A percentile compares a stretch with the other conserved stretches of the same genome.
phyloP scores from a whole-genome alignment of 139 green algal species.

The Closterium sp. region DNA sequence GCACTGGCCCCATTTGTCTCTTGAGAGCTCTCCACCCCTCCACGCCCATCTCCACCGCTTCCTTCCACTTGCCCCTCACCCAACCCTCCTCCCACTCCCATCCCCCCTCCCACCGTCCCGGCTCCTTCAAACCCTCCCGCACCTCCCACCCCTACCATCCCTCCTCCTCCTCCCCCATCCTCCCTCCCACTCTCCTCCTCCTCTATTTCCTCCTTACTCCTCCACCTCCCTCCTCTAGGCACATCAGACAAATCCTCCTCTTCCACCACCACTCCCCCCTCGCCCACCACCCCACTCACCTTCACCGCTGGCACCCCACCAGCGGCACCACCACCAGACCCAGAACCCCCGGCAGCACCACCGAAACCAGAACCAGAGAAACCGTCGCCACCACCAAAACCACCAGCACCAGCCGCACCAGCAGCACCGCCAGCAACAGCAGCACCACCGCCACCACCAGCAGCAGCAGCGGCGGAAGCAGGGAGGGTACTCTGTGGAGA shows the following conservation, averaged over 20 bases:
- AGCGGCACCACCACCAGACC: background rate
- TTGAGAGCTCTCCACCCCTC: background rate
- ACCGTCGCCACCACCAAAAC: background rate
- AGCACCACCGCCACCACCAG: background rate
- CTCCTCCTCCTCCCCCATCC: background rate
- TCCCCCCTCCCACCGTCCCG: background rate
- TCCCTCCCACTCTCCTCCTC: background rate
- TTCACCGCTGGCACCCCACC: background rate
- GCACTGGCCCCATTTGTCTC: background rate
- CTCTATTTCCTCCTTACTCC: background rate
- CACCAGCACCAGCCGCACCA: background rate
- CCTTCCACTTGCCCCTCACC: background rate
- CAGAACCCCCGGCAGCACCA: background rate
- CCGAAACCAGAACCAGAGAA: background rate
- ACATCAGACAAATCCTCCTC: background rate
- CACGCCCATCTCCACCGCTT: constrained; percentile 1
- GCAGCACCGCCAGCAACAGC: background rate
- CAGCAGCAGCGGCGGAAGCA: background rate
- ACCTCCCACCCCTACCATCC: background rate
- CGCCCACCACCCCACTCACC: background rate
- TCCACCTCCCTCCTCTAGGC: background rate
- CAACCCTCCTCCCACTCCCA: background rate
- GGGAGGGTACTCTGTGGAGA: background rate
- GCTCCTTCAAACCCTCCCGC: constrained; percentile 3
- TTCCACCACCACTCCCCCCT: constrained; percentile 20